Base-by-base conservation (phyloP, 441 rosid genomes). In the Caryocar brasiliense region DNA sequence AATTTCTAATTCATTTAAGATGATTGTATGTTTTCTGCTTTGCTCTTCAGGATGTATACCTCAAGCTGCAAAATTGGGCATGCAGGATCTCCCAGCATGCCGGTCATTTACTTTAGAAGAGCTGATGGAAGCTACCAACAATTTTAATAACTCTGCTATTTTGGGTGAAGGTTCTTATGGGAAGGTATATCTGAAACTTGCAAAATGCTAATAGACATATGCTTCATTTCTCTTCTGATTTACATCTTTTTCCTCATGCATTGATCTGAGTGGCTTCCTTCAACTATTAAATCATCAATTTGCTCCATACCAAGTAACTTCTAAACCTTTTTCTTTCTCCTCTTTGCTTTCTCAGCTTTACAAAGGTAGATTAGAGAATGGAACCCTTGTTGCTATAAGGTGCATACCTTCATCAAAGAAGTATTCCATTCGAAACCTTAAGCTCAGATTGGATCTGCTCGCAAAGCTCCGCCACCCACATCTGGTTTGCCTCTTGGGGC, bases 401-500 rank as follows among this genome's bases (percentile, higher is more conserved):
- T 73, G 81, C 61, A 43, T 75, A 18, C 73, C 74, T 52, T 61
- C 81, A 4, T 60, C 79, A 18, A 79, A 56, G 59, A 73, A 68
- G 53, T 79, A 59, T 41, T 30, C 84, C 0, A 61, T 45, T 40
- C 64, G 84, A 51, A 79, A 75, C 29, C 79, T 79, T 25, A 70
- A 69, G 35, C 66, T 79, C 29, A 67, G 81, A 51, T 38, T 79
- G 65, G 81, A 79, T 55, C 52, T 79, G 73, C 74, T 79, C 8
- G 64, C 77, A 36, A 79, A 56, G 75, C 81, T 73, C 47, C 72
- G 77, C 22, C 81, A 79, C 47, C 84, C 77, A 0, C 65, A 79
- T 57, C 44, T 79, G 71, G 81, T 70, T 37, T 79, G 84, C 70
- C 77, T 75, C 26, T 29, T 75, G 67, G 84, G 84, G 42, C 77